Percentiles rank a stretch among this genome's conserved stretches.
These are phyloP conservation scores for Solanum hybrid DNA, from an alignment of 305 asterid genomes.

Conservation along the genomic window DNA sequence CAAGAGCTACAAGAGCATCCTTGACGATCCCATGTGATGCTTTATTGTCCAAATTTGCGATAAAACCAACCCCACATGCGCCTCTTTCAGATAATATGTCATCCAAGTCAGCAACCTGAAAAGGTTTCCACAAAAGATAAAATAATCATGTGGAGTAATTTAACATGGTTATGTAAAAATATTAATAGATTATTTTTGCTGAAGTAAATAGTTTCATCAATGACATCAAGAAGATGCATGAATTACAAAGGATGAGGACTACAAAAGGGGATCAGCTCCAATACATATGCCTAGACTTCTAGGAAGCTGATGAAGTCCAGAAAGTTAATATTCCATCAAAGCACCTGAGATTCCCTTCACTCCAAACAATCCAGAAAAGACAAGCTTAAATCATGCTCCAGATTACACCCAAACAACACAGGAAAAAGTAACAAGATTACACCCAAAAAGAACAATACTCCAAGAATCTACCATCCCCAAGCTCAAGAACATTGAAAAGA, in stretches of 20 bases:
- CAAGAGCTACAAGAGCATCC: slow-evolving; percentile 95
- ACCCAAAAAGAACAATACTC: background rate
- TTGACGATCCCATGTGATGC: slow-evolving; percentile 64
- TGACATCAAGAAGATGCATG: slow-evolving; percentile 4
- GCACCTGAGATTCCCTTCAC: background rate
- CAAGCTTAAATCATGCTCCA: background rate
- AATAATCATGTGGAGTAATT: background rate
- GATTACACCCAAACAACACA: background rate
- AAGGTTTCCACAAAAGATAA: slow-evolving; percentile 9
- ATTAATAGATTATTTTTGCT: background rate
- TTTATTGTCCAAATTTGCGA: slow-evolving; percentile 85
- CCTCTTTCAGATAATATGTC: slow-evolving; percentile 93
- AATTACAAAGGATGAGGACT: background rate
- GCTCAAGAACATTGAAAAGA: background rate
- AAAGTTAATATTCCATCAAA: background rate
- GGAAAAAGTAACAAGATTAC: background rate
- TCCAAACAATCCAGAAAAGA: background rate
- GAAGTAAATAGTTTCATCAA: background rate
- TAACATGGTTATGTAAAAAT: background rate
- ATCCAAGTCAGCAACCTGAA: slow-evolving; percentile 79
- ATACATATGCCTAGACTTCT: background rate
- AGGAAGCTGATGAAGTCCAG: background rate
- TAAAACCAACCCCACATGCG: slow-evolving; percentile 97
- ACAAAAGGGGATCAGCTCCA: background rate
- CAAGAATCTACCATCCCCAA: slow-evolving; percentile 1